Base-by-base conservation (phyloP, 768 basidiomycete genomes). In the Leucocoprinus sp. region DNA sequence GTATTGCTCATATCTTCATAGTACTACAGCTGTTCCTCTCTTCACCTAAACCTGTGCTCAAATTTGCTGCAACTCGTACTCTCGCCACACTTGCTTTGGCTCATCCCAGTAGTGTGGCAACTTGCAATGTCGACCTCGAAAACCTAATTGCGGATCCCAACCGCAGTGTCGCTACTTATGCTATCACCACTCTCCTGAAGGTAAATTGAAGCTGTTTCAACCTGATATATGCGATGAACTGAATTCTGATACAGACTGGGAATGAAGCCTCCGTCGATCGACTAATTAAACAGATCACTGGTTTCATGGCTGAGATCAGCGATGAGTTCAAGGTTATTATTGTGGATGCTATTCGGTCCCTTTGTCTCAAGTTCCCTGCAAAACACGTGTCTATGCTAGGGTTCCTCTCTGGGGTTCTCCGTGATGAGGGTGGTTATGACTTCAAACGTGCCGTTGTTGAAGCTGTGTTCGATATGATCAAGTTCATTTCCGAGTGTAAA, bases 271-370 rank as follows among this genome's bases (percentile, higher is more conserved):
- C 93, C 1, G 96, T 99, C 28, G 96, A 99, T 66, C 83, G 96
- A 41, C 77, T 99, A 52, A 98, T 99, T 82, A 98, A 97, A 63
- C 95, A 98, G 66, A 99, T 99, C 54, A 88, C 92, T 22, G 86
- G 92, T 31, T 99, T 99, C 72, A 96, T 99, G 93, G 78, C 84
- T 47, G 96, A 99, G 64, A 98, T 99, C 66, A 95, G 91, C 53
- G 96, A 99, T 64, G 96, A 99, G 66, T 99, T 99, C 79, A 98
- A 97, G 72, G 93, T 98, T 60, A 96, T 99, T 67, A 96, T 99
- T 39, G 96, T 99, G 45, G 93, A 97, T 50, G 96, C 96, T 48
- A 93, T 99, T 61, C 89, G 96, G 41, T 92, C 95, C 7, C 80
- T 99, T 23, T 98, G 93, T 67, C 83, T 99, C 69, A 99, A 99